Percentiles rank a stretch among this genome's conserved stretches.
These are phyloP conservation scores for Pyronema omphalodes DNA, from an alignment of 495 filamentous ascomycete genomes.

Conservation along the genomic window DNA sequence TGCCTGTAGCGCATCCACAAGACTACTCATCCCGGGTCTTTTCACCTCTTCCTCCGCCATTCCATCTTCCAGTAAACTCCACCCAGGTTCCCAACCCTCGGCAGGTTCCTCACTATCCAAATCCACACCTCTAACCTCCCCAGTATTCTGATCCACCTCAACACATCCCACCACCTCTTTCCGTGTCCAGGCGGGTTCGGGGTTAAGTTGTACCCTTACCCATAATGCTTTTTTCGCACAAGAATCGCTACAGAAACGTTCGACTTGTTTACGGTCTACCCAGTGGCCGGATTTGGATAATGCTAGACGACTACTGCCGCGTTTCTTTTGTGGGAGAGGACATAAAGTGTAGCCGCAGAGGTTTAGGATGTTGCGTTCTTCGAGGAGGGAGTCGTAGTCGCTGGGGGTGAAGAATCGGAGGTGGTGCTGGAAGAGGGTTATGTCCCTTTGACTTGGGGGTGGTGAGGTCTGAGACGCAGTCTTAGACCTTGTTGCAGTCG, in stretches of 20 bases:
- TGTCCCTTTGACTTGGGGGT: slow-evolving; percentile 1
- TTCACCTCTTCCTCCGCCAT: not conserved
- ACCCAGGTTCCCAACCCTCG: not conserved
- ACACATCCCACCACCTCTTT: slow-evolving; percentile 38
- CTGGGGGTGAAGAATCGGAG: slow-evolving; percentile 56
- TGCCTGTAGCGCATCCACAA: slow-evolving; percentile 4
- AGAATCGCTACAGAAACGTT: slow-evolving; percentile 70
- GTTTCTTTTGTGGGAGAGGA: slow-evolving; percentile 31
- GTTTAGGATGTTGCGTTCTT: slow-evolving; percentile 64
- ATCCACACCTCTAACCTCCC: slow-evolving; percentile 1
- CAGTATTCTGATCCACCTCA: slow-evolving; percentile 5
- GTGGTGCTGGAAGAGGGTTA: slow-evolving; percentile 33
- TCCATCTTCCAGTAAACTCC: slow-evolving; percentile 3
- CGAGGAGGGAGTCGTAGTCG: slow-evolving; percentile 72
- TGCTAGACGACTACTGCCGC: slow-evolving; percentile 31
- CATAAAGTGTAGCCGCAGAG: slow-evolving; percentile 75
- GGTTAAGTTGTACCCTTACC: slow-evolving; percentile 66
- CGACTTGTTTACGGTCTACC: slow-evolving; percentile 46
- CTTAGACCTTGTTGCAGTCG: slow-evolving; percentile 39
- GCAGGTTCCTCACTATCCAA: not conserved
- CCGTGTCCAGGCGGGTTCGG: slow-evolving; percentile 60
- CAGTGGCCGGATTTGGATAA: slow-evolving; percentile 34
- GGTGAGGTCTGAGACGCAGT: too few species aligned
- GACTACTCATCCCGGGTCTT: not conserved
- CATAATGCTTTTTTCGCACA: slow-evolving; percentile 67